Evolutionary conservation across 371 early-diverging fungal species (phyloP).

Genomic region (Mycotypha africana): DNA sequence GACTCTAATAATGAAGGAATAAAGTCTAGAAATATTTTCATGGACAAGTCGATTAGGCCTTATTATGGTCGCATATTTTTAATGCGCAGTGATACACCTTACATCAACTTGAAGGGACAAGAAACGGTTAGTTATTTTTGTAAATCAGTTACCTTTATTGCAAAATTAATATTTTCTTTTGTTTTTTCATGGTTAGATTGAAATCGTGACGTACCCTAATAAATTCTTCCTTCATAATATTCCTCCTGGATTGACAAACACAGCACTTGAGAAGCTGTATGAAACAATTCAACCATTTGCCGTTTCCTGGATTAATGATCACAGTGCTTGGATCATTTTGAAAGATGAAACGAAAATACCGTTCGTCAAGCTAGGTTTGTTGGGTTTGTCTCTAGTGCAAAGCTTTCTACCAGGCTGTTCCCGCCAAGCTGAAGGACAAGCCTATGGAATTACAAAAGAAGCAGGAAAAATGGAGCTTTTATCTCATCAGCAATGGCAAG

Average conservation of each 20-base stretch:
- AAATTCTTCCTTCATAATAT: conserved; percentile 41
- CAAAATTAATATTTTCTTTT: no score
- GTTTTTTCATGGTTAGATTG: no score
- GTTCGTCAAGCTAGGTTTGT: conserved; percentile 18
- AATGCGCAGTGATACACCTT: conserved; percentile 45
- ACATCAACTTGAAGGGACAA: conserved; percentile 40
- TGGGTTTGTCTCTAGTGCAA: conserved; percentile 20
- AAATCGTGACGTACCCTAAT: conserved; percentile 24
- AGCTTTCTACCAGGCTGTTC: conserved; percentile 23
- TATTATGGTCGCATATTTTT: conserved; percentile 43
- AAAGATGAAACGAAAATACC: conserved; percentile 27
- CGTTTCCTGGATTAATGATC: conserved; percentile 40
- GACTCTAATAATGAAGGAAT: conserved; percentile 16
- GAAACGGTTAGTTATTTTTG: conserved; percentile 26
- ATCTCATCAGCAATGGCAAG: conserved; percentile 20
- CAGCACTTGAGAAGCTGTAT: conserved; percentile 39
- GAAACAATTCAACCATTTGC: conserved; percentile 29
- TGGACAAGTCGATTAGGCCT: conserved; percentile 11
- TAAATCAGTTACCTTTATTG: no score
- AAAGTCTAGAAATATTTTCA: conserved; percentile 9
- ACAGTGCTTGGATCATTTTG: conserved; percentile 38
- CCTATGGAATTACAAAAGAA: conserved; percentile 26
- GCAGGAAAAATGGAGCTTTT: conserved; percentile 31
- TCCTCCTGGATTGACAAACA: conserved; percentile 26
- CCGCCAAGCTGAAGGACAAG: conserved; percentile 12